These are phyloP conservation scores for Vigna trinervia DNA, from an alignment of 306 rosid species.

Conservation along the genomic window DNA sequence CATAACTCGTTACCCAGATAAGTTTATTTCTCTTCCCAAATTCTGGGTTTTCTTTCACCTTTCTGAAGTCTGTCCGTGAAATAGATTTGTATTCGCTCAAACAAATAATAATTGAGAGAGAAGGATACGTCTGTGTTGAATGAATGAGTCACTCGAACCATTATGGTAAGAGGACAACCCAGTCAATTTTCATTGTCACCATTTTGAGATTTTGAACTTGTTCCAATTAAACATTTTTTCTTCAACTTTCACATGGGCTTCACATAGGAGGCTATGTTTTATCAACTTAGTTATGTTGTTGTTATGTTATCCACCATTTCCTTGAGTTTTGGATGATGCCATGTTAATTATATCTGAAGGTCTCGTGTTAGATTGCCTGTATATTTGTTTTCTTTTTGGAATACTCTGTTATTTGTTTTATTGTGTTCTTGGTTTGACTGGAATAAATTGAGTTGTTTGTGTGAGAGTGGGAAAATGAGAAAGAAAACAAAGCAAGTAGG, in stretches of 20 bases:
- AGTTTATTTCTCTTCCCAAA: constrained; percentile 46
- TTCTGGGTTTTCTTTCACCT: background rate
- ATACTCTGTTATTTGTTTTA: constrained; percentile 37
- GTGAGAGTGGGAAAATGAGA: constrained; percentile 62
- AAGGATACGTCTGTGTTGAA: constrained; percentile 28
- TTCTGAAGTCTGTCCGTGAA: constrained; percentile 53
- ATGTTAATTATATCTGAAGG: constrained; percentile 35
- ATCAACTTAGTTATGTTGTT: constrained; percentile 2
- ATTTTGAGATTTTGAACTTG: constrained; percentile 43
- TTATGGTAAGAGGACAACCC: constrained; percentile 23
- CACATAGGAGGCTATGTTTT: constrained; percentile 29
- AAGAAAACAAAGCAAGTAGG: constrained; percentile 68
- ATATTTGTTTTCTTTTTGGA: constrained; percentile 11
- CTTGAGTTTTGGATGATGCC: constrained; percentile 33
- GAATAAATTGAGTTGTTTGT: constrained; percentile 43
- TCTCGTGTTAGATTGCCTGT: constrained; percentile 7
- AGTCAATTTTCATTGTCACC: background rate
- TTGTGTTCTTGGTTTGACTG: constrained; percentile 38
- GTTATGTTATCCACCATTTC: constrained; percentile 5
- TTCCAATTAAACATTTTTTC: constrained; percentile 26
- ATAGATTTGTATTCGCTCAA: constrained; percentile 48
- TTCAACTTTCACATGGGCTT: background rate
- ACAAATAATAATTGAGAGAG: constrained; percentile 59
- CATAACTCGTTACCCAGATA: constrained; percentile 52
- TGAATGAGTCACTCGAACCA: background rate